Evolutionary conservation across 2,329 filamentous ascomycete species (phyloP).

Genomic region (Ceratocystis cacaofunesta): DNA sequence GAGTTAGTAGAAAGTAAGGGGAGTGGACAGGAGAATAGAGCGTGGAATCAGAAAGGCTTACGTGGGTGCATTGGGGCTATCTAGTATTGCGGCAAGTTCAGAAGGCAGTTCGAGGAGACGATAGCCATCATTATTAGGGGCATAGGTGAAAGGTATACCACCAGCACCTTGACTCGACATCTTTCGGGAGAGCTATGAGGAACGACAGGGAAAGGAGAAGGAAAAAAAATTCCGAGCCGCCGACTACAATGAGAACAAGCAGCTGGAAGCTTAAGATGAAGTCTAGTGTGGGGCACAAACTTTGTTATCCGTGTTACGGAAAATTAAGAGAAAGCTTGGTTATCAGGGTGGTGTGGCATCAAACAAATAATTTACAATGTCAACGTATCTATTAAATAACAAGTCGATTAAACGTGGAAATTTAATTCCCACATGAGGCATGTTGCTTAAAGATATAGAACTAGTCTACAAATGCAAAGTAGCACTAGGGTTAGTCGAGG

Average conservation of each 20-base stretch:
- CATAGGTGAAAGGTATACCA: slow-evolving; percentile 38
- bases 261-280: not conserved
- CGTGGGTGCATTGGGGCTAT: slow-evolving; percentile 38
- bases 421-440: not conserved
- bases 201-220: not conserved
- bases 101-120: slow-evolving; percentile 48
- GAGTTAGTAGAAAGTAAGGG: not conserved
- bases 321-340: not conserved
- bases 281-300: not conserved
- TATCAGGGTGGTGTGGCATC: not conserved
- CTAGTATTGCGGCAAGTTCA: slow-evolving; percentile 40
- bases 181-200: not conserved
- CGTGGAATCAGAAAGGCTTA: slow-evolving; percentile 24
- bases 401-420: no score
- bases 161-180: slow-evolving; percentile 33
- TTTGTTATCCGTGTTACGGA: not conserved
- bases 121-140: slow-evolving; percentile 36
- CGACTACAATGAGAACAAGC: not conserved
- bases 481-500: not conserved
- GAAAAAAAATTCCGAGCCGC: not conserved
- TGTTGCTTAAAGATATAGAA: not conserved
- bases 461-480: not conserved
- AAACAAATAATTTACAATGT: not conserved
- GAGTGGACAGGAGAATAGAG: not conserved
- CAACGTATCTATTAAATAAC: not conserved